A percentile compares a stretch with the other conserved stretches of the same genome.
phyloP scores from a whole-genome alignment of 83 land plant genomes.

The Thuja plicata region DNA sequence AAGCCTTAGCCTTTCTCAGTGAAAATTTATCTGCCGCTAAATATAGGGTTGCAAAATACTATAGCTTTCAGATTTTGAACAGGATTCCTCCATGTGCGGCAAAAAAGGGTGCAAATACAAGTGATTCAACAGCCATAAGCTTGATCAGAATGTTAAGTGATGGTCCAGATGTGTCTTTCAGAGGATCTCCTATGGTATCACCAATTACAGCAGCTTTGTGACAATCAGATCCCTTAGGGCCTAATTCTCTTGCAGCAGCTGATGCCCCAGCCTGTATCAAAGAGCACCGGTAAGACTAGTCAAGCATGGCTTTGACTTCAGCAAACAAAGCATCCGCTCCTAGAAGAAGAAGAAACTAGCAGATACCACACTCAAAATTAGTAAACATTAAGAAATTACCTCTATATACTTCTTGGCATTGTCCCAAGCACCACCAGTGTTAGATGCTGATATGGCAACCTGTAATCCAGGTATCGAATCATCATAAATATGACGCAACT shows the following conservation, averaged over 20 bases:
- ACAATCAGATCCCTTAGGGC: constrained; percentile 78
- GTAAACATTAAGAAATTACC: constrained; percentile 16
- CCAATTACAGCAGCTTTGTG: constrained; percentile 91
- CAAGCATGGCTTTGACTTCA: not conserved
- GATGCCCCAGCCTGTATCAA: constrained; percentile 58
- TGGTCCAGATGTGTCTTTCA: constrained; percentile 89
- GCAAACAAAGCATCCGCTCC: not conserved
- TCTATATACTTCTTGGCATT: constrained; percentile 75
- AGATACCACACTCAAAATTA: not conserved
- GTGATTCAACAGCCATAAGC: constrained; percentile 81
- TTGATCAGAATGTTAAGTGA: constrained; percentile 81
- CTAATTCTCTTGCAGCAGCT: constrained; percentile 59
- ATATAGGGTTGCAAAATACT: not conserved
- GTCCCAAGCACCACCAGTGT: constrained; percentile 77
- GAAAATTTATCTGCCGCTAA: not conserved
- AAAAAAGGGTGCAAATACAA: constrained; percentile 83
- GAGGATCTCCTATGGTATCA: constrained; percentile 84
- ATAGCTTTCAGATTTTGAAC: constrained; percentile 24
- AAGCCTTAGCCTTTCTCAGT: not conserved
- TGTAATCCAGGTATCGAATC: not conserved
- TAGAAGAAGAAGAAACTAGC: not conserved
- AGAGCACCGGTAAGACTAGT: not conserved
- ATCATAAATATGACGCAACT: not conserved
- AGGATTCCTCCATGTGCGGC: constrained; percentile 67
- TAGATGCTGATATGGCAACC: constrained; percentile 62